These are phyloP conservation scores for Neurospora terricola DNA, from an alignment of 495 filamentous ascomycete species.

Conservation along the genomic window DNA sequence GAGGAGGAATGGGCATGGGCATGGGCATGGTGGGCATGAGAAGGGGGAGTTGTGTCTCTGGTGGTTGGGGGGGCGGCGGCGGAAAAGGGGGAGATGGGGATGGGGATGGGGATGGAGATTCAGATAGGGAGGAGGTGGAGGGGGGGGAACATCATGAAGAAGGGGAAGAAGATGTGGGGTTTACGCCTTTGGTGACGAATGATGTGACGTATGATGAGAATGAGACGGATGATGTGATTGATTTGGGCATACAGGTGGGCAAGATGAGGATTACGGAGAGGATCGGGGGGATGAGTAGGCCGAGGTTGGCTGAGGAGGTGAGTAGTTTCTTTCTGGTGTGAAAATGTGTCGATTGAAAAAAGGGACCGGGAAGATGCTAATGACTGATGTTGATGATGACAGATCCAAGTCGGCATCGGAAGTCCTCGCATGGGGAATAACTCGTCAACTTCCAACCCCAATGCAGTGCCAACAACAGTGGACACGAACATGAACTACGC, in stretches of 20 bases:
- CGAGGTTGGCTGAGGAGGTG: constrained; percentile 60
- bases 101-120: neutral
- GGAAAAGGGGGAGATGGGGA: neutral
- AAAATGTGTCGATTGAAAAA: neutral
- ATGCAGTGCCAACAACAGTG: neutral
- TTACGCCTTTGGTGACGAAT: constrained; percentile 43
- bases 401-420: constrained; percentile 19
- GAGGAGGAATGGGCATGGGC: neutral
- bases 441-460: neutral
- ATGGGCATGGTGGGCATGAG: neutral
- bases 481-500: neutral
- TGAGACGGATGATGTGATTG: constrained; percentile 50
- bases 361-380: neutral
- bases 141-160: constrained; percentile 38
- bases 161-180: constrained; percentile 39
- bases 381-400: neutral
- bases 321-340: constrained; percentile 1
- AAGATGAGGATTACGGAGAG: constrained; percentile 64
- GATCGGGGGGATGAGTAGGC: constrained; percentile 49
- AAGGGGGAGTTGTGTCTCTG: neutral
- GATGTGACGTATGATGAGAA: constrained; percentile 58
- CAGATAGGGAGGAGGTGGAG: constrained; percentile 20
- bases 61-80: neutral
- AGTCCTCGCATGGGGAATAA: neutral
- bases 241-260: constrained; percentile 60